Conservation (phyloP, 1,284 basidiomycete genomes). For the Fomitopsis betulina region DNA sequence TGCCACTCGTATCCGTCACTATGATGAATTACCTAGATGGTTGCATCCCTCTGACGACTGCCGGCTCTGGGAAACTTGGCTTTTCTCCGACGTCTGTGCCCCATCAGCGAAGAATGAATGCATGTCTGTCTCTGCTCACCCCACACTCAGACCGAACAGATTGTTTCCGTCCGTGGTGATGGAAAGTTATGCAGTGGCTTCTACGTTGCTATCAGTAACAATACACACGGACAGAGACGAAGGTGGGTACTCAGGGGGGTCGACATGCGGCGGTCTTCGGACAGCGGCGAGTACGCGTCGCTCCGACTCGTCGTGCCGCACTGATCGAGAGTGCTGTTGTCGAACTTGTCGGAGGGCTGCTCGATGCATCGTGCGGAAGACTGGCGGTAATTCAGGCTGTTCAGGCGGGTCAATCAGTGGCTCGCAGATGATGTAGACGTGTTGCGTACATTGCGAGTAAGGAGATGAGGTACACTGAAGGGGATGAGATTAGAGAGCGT, state of each 20-base stretch:
- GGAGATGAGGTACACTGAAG: slow-evolving; percentile 11
- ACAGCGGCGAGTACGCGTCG: background rate
- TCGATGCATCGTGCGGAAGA: slow-evolving; percentile 3
- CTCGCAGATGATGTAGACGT: background rate
- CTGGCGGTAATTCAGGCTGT: slow-evolving; percentile 9
- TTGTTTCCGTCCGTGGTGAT: background rate
- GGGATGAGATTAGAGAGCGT: background rate
- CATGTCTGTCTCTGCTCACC: background rate
- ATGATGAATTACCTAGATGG: background rate
- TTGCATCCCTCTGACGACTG: background rate
- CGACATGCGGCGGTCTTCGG: background rate
- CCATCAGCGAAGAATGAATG: background rate
- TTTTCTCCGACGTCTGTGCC: background rate
- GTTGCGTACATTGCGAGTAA: slow-evolving; percentile 10
- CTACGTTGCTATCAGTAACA: background rate
- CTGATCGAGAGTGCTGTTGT: slow-evolving; percentile 8
- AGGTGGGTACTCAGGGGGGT: background rate
- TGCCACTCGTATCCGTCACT: too few species aligned
- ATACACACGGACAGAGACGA: background rate
- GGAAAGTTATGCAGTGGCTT: background rate
- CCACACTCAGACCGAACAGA: background rate
- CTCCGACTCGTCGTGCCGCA: background rate
- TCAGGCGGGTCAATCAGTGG: background rate
- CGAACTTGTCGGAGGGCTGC: slow-evolving; percentile 9
- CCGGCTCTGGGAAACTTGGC: background rate